These are phyloP conservation scores for Chlorencoelia australis DNA, from an alignment of 2,329 filamentous ascomycete genomes.

Conservation along the genomic window DNA sequence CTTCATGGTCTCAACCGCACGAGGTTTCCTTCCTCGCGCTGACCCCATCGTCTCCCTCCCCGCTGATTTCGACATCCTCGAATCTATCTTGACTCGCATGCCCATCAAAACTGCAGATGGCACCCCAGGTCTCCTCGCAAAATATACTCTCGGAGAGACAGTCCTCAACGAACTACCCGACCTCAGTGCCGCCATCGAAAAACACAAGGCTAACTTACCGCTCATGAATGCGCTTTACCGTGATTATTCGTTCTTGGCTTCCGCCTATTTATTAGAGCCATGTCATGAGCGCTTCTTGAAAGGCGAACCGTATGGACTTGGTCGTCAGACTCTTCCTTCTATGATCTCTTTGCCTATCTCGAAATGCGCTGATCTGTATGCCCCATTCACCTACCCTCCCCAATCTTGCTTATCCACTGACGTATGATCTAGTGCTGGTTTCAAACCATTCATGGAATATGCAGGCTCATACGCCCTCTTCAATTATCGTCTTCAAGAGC, in stretches of 20 bases:
- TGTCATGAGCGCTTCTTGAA: slow-evolving; percentile 68
- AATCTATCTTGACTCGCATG: slow-evolving; percentile 64
- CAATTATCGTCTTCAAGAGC: slow-evolving; percentile 55
- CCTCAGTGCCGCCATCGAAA: slow-evolving; percentile 62
- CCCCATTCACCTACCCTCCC: background rate
- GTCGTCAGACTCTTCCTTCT: slow-evolving; percentile 60
- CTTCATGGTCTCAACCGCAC: slow-evolving; percentile 69
- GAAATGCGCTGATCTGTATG: slow-evolving; percentile 76
- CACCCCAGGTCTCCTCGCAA: slow-evolving; percentile 66
- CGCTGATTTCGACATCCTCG: slow-evolving; percentile 60
- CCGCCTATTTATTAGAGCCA: slow-evolving; percentile 82
- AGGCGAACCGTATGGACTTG: slow-evolving; percentile 69
- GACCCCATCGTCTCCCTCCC: slow-evolving; percentile 57
- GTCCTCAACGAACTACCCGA: slow-evolving; percentile 68
- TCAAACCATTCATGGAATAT: slow-evolving; percentile 90
- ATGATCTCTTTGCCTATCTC: slow-evolving; percentile 74
- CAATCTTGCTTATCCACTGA: slow-evolving; percentile 2
- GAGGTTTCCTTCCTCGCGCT: slow-evolving; percentile 64
- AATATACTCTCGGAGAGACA: slow-evolving; percentile 62
- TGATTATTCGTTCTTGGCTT: slow-evolving; percentile 86
- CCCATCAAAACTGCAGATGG: slow-evolving; percentile 69
- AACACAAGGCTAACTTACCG: slow-evolving; percentile 62
- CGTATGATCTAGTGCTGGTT: slow-evolving; percentile 42
- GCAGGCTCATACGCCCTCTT: slow-evolving; percentile 58
- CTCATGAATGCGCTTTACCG: slow-evolving; percentile 80